Base-by-base conservation (phyloP, 2,329 filamentous ascomycete genomes). In the Epichloe sp. region DNA sequence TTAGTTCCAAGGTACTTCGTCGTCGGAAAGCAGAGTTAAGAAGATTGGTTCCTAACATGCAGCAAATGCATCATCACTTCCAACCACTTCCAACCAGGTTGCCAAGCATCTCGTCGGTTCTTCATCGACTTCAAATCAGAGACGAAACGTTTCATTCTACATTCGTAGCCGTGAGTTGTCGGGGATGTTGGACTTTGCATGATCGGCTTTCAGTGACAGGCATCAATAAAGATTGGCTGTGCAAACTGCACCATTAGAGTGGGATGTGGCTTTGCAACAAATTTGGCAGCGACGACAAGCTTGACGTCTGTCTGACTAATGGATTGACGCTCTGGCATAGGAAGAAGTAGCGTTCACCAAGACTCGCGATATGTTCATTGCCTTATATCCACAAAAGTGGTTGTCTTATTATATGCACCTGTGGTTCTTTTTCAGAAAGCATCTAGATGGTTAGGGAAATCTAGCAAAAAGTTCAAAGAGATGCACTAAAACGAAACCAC, bases 301-400 rank as follows among this genome's bases (percentile, higher is more conserved):
- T 58, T 14, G 36, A 68, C 41, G 65, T 31, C 26, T 31, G 26
- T 31, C 67, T 3, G 50, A 65, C 54, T 69, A 71, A 50, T 60
- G 61, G 37, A 62, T 75, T 37, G 55, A 68, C 44, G 69, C 76
- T 1, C 55, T 91, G 48, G 71, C 91, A 11, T 72, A 91, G 2
- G 86, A 91, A 62, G 86, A 91, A 62, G 89, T 86, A 0, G 86
- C 86, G 0, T 89, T 89, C 55, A 77, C 82, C 1, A 86, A 80
- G 43, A 77, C 87, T 51, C 74, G 77, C 52, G 77, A 76, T 17
- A 88, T 91, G 84, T 71, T 91, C 5, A 68, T 77, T 42, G 80
- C 78, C 1, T 65, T 91, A 3, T 91, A 90, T 60, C 86, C 86
- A 1, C 84, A 89, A 58, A 85, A 78, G 58, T 90, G 21, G 86